Evolutionary conservation across 768 basidiomycete species (phyloP), one percentile per base, ranked within the genome.

Genomic region (Tephrocybe sp.): DNA sequence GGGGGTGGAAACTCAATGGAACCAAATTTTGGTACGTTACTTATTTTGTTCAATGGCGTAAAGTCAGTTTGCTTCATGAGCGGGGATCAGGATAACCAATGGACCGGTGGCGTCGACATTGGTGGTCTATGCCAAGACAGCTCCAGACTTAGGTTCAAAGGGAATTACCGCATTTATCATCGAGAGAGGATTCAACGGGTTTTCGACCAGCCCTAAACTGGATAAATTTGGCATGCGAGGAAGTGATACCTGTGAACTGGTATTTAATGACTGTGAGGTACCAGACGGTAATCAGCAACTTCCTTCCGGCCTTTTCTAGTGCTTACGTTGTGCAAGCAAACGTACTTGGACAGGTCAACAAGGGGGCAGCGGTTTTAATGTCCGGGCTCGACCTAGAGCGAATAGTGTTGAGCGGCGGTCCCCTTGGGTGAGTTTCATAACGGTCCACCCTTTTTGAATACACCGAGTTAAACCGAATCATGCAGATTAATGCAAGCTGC

Each of bases 191-290:
- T 93, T 88, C 65, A 68, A 78, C 37, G 95, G 93, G 1, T 95
- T 95, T 68, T 92, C 91, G 5, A 89, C 91, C 0, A 87, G 88
- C 58, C 90, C 88, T 53, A 93, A 95, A 61, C 75, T 98, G 18
- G 95, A 98, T 68, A 98, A 98, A 67, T 85, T 97, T 62, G 95
- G 95, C 1, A 98, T 98, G 95, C 75, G 95, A 59, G 95, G 95
- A 33, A 92, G 90, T 53, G 93, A 97, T 60, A 98, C 95, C 2
- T 93, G 92, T 57, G 95, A 98, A 64, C 72, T 97, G 20, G 84
- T 95, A 17, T 97, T 98, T 53, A 91, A 96, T 58, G 79, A 92
- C 58, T 95, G 93, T 58, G 80, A 87, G 59, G 88, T 98, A 3
- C 93, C 95, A 1, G 84, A 90, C 63, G 90, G 93, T 93, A 30